Base-by-base conservation (phyloP, 495 filamentous ascomycete species). In the Xylaria venustula region DNA sequence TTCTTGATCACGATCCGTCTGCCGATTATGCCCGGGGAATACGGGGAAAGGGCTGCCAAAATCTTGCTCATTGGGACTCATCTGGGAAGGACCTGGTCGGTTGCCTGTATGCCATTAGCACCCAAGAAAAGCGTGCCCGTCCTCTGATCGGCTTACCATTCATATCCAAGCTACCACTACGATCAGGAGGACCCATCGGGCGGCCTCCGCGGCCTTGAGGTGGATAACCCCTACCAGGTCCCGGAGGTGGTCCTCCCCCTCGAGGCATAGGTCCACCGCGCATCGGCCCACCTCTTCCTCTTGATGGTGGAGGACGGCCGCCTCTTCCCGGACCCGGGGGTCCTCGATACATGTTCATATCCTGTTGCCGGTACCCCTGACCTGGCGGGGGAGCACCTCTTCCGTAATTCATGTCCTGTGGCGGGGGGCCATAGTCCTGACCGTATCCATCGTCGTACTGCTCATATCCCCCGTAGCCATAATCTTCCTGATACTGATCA, bases 1-100 rank as follows among this genome's bases (percentile, higher is more conserved):
- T 58, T 79, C 75, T 61, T 82, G 72, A 36, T 78, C 72, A 23
- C 73, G 42, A 46, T 79, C 76, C 1, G 75, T 77, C 59, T 74
- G 79, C 42, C 78, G 78, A 40, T 77, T 76, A 45, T 75, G 71
- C 32, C 80, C 80, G 0, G 85, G 84, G 59, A 90, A 90, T 1
- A 81, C 76, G 12, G 89, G 87, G 60, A 90, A 91, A 3, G 88
- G 83, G 62, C 85, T 87, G 46, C 88, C 87, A 67, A 83, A 88
- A n/a, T 82, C 73, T 41, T 77, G 66, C 4, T 76, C 77, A 11
- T 79, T 77, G 8, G 85, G 81, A 37, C 64, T 70, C 30, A 55
- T 50, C 65, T 75, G 68, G 14, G 67, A 58, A 30, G 71, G 71
- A 22, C 73, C 67, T 3, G 59, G 58, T 7, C 68, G 73, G 47